Percentiles rank a stretch among this genome's conserved stretches.
Conservation (phyloP, 345 rosid species). For the Geranium brycei region DNA sequence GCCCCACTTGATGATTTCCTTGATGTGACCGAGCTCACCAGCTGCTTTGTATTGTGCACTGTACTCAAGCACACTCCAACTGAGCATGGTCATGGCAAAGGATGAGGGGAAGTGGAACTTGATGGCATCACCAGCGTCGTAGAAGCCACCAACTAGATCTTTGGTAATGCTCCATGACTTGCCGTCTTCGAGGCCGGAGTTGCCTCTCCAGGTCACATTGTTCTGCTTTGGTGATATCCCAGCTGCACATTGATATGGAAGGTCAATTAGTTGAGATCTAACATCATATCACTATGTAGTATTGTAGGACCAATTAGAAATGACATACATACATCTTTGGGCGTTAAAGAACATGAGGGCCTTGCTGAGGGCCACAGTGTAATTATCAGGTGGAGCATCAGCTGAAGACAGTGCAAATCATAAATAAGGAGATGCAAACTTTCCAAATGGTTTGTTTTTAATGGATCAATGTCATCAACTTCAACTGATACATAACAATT, state of each 20-base stretch:
- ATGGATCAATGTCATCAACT: too few species aligned
- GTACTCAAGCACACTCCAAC: conserved; percentile 97
- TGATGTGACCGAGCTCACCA: conserved; percentile 81
- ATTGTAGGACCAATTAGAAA: too few species aligned
- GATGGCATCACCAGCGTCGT: conserved; percentile 94
- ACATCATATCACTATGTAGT: too few species aligned
- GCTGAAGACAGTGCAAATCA: too few species aligned
- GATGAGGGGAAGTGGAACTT: conserved; percentile 83
- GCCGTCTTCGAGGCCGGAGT: conserved; percentile 69
- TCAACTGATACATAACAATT: too few species aligned
- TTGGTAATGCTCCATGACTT: conserved; percentile 36
- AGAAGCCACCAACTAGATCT: conserved; percentile 76
- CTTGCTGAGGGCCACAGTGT: too few species aligned
- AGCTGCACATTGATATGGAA: conserved; percentile 30
- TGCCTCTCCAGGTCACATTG: conserved; percentile 93
- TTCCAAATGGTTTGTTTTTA: too few species aligned
- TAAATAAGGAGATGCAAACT: too few species aligned
- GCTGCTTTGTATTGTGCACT: conserved; percentile 84
- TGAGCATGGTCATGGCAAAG: conserved; percentile 91
- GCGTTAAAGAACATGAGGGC: too few species aligned
- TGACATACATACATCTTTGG: too few species aligned
- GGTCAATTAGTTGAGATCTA: neutral
- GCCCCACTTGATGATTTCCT: conserved; percentile 92
- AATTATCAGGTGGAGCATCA: too few species aligned
- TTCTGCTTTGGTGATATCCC: conserved; percentile 84